Percentiles rank a stretch among this genome's conserved stretches.
Conservation (phyloP, 139 green algal species). For the Volvox africanus region DNA sequence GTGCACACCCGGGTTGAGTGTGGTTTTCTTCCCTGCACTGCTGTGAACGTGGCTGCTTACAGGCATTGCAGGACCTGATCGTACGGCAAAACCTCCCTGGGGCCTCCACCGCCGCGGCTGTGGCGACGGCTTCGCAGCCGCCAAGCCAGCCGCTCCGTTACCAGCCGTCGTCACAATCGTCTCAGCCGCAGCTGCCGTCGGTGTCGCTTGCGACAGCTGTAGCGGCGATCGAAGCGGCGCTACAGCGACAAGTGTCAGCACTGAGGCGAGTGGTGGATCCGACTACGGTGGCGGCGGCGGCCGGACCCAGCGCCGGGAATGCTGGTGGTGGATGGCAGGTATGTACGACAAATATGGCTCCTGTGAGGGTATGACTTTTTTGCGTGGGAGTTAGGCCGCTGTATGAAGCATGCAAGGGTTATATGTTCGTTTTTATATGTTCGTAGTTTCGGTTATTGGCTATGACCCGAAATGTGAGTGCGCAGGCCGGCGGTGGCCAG, state of each 20-base stretch:
- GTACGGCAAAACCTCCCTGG: background rate
- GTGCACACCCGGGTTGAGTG: too few species aligned
- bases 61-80: background rate
- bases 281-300: background rate
- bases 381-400: too few species aligned
- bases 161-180: background rate
- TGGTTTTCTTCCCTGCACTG: too few species aligned
- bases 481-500: background rate
- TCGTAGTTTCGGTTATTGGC: too few species aligned
- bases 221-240: background rate
- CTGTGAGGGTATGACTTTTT: too few species aligned
- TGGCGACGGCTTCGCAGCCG: background rate
- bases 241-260: constrained; percentile 9
- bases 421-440: too few species aligned
- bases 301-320: background rate
- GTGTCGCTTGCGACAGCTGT: background rate
- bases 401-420: too few species aligned
- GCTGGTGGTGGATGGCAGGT: background rate
- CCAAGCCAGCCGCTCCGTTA: background rate
- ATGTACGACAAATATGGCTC: background rate
- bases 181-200: constrained; percentile 1
- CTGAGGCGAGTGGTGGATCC: constrained; percentile 29
- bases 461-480: too few species aligned
- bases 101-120: background rate
- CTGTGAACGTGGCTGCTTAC: too few species aligned